Conservation (phyloP, 179 eudicot species). For the Beta lomatogona region DNA sequence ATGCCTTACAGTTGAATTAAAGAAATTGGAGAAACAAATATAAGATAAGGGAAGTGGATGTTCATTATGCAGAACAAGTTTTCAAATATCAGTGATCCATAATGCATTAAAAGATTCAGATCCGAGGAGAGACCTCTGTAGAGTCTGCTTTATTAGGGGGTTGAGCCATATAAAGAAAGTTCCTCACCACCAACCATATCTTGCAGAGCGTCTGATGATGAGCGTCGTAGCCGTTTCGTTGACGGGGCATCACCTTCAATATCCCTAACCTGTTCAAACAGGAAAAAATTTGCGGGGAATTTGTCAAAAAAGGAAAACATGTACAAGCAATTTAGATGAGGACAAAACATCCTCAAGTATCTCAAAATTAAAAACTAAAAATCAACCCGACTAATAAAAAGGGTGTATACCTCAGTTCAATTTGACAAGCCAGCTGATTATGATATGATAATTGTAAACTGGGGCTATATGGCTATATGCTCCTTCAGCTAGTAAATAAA, state of each 20-base stretch:
- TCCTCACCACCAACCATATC: slow-evolving; percentile 83
- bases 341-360: not conserved
- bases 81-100: not conserved
- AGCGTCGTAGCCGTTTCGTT: slow-evolving; percentile 67
- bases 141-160: slow-evolving; percentile 81
- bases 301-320: not conserved
- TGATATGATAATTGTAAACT: too few relatives aligned
- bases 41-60: not conserved
- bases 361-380: not conserved
- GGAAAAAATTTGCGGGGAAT: not conserved
- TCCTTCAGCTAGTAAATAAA: too few relatives aligned
- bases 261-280: slow-evolving; percentile 63
- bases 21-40: not conserved
- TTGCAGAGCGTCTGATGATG: slow-evolving; percentile 89
- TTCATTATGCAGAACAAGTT: not conserved
- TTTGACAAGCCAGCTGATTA: too few relatives aligned
- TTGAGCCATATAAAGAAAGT: slow-evolving; percentile 78
- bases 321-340: not conserved
- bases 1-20: not conserved
- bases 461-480: too few relatives aligned
- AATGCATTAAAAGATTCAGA: not conserved
- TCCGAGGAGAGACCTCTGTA: slow-evolving; percentile 59
- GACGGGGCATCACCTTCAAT: slow-evolving; percentile 79
- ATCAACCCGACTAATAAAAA: too few relatives aligned
- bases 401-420: too few relatives aligned